phyloP scores from a whole-genome alignment of 352 stramenopile genomes.

The Phytophthora colocasiae region DNA sequence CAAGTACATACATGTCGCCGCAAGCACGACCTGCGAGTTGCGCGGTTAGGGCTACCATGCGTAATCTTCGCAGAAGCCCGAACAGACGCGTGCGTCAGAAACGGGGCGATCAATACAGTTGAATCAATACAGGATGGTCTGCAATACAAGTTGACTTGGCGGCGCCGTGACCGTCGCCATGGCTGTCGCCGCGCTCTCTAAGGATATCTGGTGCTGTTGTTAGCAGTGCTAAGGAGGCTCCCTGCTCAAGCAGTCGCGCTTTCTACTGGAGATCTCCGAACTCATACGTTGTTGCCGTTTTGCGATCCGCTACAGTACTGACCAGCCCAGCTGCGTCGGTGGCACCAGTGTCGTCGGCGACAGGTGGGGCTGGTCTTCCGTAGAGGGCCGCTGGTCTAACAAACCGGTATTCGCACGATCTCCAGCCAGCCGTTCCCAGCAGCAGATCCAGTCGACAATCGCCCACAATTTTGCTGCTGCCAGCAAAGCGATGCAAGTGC shows the following conservation, averaged over 20 bases:
- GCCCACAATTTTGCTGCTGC: background rate
- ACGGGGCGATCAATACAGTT: background rate
- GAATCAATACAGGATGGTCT: no score
- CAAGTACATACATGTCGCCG: constrained; percentile 5
- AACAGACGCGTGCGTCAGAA: constrained; percentile 25
- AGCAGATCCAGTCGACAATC: constrained; percentile 19
- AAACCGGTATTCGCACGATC: constrained; percentile 1
- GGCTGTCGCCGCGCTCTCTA: background rate
- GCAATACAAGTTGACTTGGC: no score
- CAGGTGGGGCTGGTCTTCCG: background rate
- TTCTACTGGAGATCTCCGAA: no score
- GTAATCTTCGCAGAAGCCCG: constrained; percentile 23
- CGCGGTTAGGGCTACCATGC: constrained; percentile 18
- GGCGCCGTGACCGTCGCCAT: background rate
- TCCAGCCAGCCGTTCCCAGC: constrained; percentile 1
- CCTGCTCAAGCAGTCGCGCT: no score
- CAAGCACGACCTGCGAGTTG: constrained; percentile 5
- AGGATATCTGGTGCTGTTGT: no score
- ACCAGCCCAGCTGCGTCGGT: constrained; percentile 3
- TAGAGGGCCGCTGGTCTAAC: constrained; percentile 12
- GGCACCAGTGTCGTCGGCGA: no score
- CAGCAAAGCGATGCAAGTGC: constrained; percentile 7
- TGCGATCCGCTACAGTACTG: background rate
- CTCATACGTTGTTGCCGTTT: no score
- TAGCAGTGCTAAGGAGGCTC: no score